These are phyloP conservation scores for Tardiomyces digboiensis DNA, from an alignment of 1,139 yeast species.

Conservation along the genomic window DNA sequence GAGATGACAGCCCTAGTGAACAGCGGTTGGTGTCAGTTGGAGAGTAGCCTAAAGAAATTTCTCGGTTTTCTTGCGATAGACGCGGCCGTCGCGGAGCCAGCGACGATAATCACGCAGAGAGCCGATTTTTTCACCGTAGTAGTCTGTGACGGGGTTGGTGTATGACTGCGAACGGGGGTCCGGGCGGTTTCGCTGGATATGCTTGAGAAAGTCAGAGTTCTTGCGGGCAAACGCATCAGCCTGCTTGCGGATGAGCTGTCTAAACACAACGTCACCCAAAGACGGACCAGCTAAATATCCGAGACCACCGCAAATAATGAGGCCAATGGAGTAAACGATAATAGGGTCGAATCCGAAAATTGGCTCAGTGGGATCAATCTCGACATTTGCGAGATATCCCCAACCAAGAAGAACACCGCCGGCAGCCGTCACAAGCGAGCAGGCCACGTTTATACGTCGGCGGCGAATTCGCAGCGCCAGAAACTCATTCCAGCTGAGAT, in stretches of 20 bases:
- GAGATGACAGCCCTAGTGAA: no score
- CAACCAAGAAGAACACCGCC: constrained; percentile 65
- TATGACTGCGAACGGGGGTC: constrained; percentile 91
- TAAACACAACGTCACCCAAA: constrained; percentile 62
- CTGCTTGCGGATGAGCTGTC: constrained; percentile 35
- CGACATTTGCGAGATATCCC: constrained; percentile 67
- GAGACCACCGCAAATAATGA: constrained; percentile 63
- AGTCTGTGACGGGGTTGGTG: constrained; percentile 95
- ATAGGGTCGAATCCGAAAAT: constrained; percentile 84
- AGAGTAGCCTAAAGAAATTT: constrained; percentile 74
- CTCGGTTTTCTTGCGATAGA: constrained; percentile 76
- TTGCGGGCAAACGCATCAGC: constrained; percentile 35
- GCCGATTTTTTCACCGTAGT: constrained; percentile 92
- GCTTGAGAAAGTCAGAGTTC: constrained; percentile 66
- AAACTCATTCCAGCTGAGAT: constrained; percentile 67
- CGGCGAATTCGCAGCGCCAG: constrained; percentile 67
- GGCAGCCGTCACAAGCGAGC: constrained; percentile 61
- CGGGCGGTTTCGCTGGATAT: constrained; percentile 68
- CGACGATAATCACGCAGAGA: constrained; percentile 80
- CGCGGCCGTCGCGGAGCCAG: constrained; percentile 94
- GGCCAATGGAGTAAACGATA: constrained; percentile 42
- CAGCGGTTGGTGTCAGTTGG: no score
- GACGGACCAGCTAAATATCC: constrained; percentile 84
- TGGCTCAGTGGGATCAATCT: constrained; percentile 74
- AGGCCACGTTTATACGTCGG: constrained; percentile 55